Evolutionary conservation across 257 asterid species (phyloP), one percentile per base, ranked within the genome.

Genomic region (Pogostemon cablin): DNA sequence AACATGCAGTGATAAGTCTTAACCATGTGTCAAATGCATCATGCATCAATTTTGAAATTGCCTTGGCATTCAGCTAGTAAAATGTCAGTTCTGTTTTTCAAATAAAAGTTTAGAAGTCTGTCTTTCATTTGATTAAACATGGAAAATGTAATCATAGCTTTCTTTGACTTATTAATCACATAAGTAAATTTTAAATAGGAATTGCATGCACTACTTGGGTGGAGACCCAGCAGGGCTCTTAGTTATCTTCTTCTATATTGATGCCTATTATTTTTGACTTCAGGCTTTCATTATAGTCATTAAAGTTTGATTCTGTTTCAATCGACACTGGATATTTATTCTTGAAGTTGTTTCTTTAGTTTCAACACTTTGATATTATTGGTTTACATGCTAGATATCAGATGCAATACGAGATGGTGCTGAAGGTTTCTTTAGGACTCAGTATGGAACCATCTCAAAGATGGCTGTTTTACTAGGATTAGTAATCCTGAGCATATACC

Each of bases 331-430:
- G 59, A 64, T 15, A 3, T 70, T 6, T 65, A 34, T 59, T 47
- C 53, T 52, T 53, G 52, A 67, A 52, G 54, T 39, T 57, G 38
- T 59, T 6, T 42, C 76, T 67, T 67, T 79, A 11, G 32, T 46
- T 67, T 69, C 70, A 12, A 62, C 53, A 39, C 68, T 62, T 55
- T 88, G 76, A 84, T 72, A 78, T 73, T 77, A 65, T 69, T 73
- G 67, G 77, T 61, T 41, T 75, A 68, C 79, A 60, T 80, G 70
- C 82, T 80, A 95, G 99, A 95, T 95, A 82, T 91, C 99, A 79
- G 99, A 95, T 72, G 99, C 98, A 34, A 95, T 95, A 79, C 99
- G 99, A 62, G 99, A 95, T 82, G 99, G 99, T 67, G 98, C 99
- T 65, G 98, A 95, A 83, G 99, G 99, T 74, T 95, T 82, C 88